These are phyloP conservation scores for Penicillium sp. DNA, from an alignment of 2,329 filamentous ascomycete genomes.

Conservation along the genomic window DNA sequence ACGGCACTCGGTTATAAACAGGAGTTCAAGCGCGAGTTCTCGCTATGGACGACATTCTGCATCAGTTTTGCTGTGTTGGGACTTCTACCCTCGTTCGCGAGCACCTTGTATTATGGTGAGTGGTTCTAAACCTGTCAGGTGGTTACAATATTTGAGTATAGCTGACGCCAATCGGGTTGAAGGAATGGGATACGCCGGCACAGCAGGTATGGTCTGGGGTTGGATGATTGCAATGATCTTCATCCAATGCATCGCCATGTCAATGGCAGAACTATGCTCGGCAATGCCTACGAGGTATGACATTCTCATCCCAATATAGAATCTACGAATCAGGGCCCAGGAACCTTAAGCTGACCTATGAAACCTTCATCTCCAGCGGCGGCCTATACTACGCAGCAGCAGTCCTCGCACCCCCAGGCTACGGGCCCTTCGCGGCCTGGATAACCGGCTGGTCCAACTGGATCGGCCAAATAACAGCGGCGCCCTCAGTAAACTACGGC, in stretches of 20 bases:
- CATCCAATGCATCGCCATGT: slow-evolving; percentile 66
- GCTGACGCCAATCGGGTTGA: slow-evolving; percentile 4
- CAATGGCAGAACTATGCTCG: slow-evolving; percentile 68
- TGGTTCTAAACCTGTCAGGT: background rate
- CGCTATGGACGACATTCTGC: slow-evolving; percentile 69
- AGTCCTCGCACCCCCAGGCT: slow-evolving; percentile 64
- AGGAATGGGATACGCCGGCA: slow-evolving; percentile 54
- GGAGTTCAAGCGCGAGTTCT: slow-evolving; percentile 68
- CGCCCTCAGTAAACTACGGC: slow-evolving; percentile 64
- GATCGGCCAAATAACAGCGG: slow-evolving; percentile 63
- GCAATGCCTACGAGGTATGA: slow-evolving; percentile 64
- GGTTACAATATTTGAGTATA: background rate
- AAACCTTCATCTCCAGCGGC: slow-evolving; percentile 42
- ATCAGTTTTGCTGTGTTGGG: slow-evolving; percentile 71
- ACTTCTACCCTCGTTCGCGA: slow-evolving; percentile 66
- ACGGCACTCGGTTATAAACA: slow-evolving; percentile 53
- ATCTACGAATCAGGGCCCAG: background rate
- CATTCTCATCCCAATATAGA: too few relatives aligned
- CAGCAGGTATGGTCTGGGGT: slow-evolving; percentile 68
- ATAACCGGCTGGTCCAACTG: slow-evolving; percentile 69
- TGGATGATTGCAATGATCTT: slow-evolving; percentile 71
- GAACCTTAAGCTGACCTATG: background rate
- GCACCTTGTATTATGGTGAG: slow-evolving; percentile 65
- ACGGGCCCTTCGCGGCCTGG: slow-evolving; percentile 65
- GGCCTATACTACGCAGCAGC: slow-evolving; percentile 71